Conservation (phyloP, 2,329 filamentous ascomycete species). For the Colletotrichum tropicale region DNA sequence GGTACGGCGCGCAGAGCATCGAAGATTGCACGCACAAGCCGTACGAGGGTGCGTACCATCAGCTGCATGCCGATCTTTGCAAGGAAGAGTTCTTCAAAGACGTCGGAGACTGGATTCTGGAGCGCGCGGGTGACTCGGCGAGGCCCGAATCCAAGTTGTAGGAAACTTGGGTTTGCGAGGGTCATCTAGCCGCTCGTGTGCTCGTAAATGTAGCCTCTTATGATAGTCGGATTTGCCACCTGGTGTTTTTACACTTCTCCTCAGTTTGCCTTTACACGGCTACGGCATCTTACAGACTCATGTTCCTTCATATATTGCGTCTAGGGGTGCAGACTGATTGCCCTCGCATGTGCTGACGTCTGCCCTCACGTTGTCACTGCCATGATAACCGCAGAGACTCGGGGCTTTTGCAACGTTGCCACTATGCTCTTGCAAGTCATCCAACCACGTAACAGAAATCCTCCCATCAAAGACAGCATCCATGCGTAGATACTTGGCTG, state of each 20-base stretch:
- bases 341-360: not conserved
- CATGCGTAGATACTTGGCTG: not conserved
- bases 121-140: constrained; percentile 27
- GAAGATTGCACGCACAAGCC: constrained; percentile 73
- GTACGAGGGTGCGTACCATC: constrained; percentile 82
- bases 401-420: not conserved
- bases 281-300: not conserved
- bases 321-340: not conserved
- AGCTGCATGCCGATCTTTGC: constrained; percentile 66
- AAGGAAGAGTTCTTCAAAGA: constrained; percentile 62
- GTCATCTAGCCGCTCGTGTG: not conserved
- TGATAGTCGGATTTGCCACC: not conserved
- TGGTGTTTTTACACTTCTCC: not conserved
- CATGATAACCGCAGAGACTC: not conserved
- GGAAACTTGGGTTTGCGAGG: not conserved
- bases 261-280: not conserved
- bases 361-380: not conserved
- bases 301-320: not conserved
- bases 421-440: not conserved
- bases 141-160: constrained; percentile 42
- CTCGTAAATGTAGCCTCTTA: not conserved
- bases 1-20: constrained; percentile 63
- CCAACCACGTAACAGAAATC: not conserved
- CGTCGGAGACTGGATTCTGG: constrained; percentile 70
- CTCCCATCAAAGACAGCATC: not conserved